Percentiles rank a stretch among this genome's conserved stretches.
Conservation (phyloP, 2,329 filamentous ascomycete genomes). For the Sphaerulina vaccinii region DNA sequence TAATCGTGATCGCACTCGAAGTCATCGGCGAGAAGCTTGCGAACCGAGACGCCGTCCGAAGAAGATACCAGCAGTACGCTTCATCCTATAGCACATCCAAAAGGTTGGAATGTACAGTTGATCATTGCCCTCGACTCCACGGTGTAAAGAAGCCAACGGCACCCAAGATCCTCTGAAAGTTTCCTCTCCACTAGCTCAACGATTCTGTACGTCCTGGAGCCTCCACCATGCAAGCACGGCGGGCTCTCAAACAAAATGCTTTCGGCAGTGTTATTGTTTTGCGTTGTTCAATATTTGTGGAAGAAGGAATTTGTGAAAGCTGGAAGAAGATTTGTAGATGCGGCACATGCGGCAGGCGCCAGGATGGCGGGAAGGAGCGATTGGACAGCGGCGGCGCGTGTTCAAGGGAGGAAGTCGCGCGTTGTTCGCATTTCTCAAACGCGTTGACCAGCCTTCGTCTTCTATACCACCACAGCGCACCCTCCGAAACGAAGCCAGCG, state of each 20-base stretch:
- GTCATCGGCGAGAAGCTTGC: no score
- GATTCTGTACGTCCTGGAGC: constrained; percentile 44
- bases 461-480: neutral
- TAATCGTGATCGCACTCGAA: no score
- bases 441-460: neutral
- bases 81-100: neutral
- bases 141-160: constrained; percentile 36
- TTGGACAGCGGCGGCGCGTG: neutral
- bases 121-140: constrained; percentile 42
- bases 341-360: neutral
- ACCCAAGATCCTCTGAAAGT: constrained; percentile 40
- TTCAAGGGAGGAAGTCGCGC: neutral
- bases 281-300: constrained; percentile 38
- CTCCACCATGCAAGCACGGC: constrained; percentile 33
- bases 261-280: constrained; percentile 40
- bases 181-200: constrained; percentile 41
- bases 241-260: constrained; percentile 44
- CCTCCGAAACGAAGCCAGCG: neutral
- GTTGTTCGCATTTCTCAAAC: neutral
- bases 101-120: constrained; percentile 35
- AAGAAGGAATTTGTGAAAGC: constrained; percentile 16
- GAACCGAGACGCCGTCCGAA: no score
- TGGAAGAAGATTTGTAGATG: constrained; percentile 13
- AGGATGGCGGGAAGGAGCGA: constrained; percentile 3
- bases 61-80: no score